Percentiles rank a stretch among this genome's conserved stretches.
phyloP scores from a whole-genome alignment of 768 basidiomycete species.

The Tubosaeta sp. region DNA sequence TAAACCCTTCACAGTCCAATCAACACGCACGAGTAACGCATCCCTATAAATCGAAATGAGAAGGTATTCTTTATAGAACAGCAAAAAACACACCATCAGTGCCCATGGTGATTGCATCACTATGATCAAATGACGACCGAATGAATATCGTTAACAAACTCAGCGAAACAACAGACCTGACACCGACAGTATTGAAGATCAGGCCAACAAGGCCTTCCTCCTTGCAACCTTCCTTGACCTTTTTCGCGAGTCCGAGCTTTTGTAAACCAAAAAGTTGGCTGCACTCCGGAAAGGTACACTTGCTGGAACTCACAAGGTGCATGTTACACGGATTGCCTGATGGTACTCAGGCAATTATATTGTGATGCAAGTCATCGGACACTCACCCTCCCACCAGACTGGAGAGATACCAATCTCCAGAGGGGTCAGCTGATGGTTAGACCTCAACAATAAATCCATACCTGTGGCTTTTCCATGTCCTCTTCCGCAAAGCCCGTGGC shows the following conservation, averaged over 20 bases:
- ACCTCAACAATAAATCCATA: conserved; percentile 22
- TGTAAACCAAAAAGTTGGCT: conserved; percentile 1
- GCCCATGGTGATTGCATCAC: conserved; percentile 88
- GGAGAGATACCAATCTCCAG: conserved; percentile 79
- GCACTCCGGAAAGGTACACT: not conserved
- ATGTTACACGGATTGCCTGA: conserved; percentile 80
- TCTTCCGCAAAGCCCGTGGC: conserved; percentile 71
- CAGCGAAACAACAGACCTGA: conserved; percentile 48
- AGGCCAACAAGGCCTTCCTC: conserved; percentile 79
- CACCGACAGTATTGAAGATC: conserved; percentile 81
- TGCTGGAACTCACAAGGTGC: conserved; percentile 55
- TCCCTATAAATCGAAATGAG: conserved; percentile 44
- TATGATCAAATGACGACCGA: conserved; percentile 19
- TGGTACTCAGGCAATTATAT: not conserved
- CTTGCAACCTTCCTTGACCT: conserved; percentile 78
- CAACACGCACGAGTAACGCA: conserved; percentile 75
- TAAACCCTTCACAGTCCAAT: not conserved
- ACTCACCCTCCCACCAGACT: conserved; percentile 86
- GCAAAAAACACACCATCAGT: conserved; percentile 60
- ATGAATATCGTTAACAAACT: not conserved
- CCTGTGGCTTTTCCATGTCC: conserved; percentile 85
- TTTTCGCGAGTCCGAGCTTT: conserved; percentile 74
- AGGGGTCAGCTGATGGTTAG: conserved; percentile 5
- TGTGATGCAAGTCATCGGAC: not conserved
- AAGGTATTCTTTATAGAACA: not conserved